A percentile compares a stretch with the other conserved stretches of the same genome.
Conservation (phyloP, 2,329 filamentous ascomycete species). For the Talaromyces sp. region DNA sequence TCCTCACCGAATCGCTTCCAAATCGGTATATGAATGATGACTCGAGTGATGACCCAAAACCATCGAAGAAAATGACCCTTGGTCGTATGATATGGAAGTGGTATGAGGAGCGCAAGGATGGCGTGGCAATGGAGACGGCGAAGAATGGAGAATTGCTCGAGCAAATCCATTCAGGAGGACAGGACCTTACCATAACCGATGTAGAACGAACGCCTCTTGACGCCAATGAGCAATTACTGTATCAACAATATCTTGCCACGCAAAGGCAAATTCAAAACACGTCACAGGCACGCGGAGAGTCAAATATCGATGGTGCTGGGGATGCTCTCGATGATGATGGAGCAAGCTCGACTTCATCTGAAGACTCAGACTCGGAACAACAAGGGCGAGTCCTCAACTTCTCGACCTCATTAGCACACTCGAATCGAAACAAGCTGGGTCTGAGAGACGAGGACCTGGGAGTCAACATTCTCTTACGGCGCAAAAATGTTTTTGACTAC, state of each 20-base stretch:
- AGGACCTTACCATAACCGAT: slow-evolving; percentile 57
- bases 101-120: slow-evolving; percentile 66
- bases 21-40: slow-evolving; percentile 18
- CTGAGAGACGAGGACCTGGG: slow-evolving; percentile 86
- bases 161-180: slow-evolving; percentile 61
- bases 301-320: slow-evolving; percentile 67
- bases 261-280: slow-evolving; percentile 83
- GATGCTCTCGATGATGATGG: slow-evolving; percentile 69
- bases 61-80: slow-evolving; percentile 50
- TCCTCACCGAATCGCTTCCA: slow-evolving; percentile 69
- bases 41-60: slow-evolving; percentile 14
- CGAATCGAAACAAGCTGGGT: slow-evolving; percentile 77
- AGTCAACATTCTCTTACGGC: slow-evolving; percentile 81
- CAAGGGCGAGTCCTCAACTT: slow-evolving; percentile 90
- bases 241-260: slow-evolving; percentile 88
- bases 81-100: slow-evolving; percentile 74
- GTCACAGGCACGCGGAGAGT: slow-evolving; percentile 63
- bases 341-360: slow-evolving; percentile 80
- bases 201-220: slow-evolving; percentile 62
- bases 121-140: slow-evolving; percentile 55
- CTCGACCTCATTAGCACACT: slow-evolving; percentile 77
- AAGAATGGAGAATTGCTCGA: slow-evolving; percentile 57
- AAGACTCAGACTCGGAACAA: slow-evolving; percentile 83
- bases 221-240: slow-evolving; percentile 70
- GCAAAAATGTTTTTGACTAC: slow-evolving; percentile 88